Evolutionary conservation across 2,329 filamentous ascomycete species (phyloP).

Genomic region (Penicillium sp.): DNA sequence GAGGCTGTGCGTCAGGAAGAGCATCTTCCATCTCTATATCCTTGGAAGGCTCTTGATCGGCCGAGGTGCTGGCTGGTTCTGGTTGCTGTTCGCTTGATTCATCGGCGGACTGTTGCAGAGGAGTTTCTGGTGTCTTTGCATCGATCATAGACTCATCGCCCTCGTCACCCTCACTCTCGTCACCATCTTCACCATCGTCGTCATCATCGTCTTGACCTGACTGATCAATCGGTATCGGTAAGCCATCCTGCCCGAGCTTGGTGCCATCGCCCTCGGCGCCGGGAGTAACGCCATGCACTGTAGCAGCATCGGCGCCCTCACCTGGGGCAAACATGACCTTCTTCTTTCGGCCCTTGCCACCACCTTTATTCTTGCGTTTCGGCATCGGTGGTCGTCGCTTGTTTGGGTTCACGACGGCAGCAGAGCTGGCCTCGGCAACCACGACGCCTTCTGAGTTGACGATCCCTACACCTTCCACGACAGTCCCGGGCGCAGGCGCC

Average conservation of each 20-base stretch:
- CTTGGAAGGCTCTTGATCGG: constrained; percentile 20
- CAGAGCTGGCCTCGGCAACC: constrained; percentile 54
- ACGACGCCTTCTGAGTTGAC: constrained; percentile 66
- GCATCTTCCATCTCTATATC: constrained; percentile 28
- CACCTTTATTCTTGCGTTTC: constrained; percentile 79
- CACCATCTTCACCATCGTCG: constrained; percentile 53
- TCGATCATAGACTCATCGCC: constrained; percentile 55
- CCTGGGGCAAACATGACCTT: constrained; percentile 63
- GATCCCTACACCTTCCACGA: constrained; percentile 62
- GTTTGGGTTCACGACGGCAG: constrained; percentile 52
- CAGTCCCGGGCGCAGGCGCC: constrained; percentile 59
- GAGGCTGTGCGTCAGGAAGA: constrained; percentile 12
- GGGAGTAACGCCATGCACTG: constrained; percentile 42
- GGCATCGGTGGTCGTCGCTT: constrained; percentile 73
- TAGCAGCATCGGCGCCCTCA: constrained; percentile 43
- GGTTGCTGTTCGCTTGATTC: constrained; percentile 23
- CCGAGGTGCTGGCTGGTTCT: constrained; percentile 15
- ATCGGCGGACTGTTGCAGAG: constrained; percentile 34
- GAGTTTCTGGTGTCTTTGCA: constrained; percentile 49
- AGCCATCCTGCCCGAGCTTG: constrained; percentile 54
- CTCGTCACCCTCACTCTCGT: constrained; percentile 56
- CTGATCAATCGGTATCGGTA: constrained; percentile 45
- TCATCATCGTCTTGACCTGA: constrained; percentile 53
- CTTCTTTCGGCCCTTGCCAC: constrained; percentile 77
- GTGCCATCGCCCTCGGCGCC: constrained; percentile 38